Conservation (phyloP, 225 moss, liverwort and hornwort species). For the Physcomitrellopsis africana region DNA sequence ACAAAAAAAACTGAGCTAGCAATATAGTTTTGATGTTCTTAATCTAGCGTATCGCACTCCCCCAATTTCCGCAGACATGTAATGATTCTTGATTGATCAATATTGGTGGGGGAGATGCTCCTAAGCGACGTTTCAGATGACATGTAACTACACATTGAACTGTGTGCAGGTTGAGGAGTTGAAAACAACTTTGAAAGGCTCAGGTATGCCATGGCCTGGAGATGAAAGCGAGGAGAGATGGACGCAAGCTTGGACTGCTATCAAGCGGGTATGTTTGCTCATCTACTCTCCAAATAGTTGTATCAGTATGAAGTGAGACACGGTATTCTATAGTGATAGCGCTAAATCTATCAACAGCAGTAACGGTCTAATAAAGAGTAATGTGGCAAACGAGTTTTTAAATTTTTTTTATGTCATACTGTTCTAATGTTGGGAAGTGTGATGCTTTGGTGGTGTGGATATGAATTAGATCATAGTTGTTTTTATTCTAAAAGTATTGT, state of each 20-base stretch:
- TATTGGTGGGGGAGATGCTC: neutral
- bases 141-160: neutral
- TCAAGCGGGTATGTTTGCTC: conserved; percentile 58
- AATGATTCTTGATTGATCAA: neutral
- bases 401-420: too few species aligned
- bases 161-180: conserved; percentile 62
- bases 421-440: too few species aligned
- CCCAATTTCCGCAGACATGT: neutral
- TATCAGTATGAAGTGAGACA: neutral
- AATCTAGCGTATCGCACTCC: neutral
- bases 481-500: neutral
- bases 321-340: too few species aligned
- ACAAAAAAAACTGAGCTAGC: neutral
- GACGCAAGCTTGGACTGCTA: conserved; percentile 93
- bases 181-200: conserved; percentile 61
- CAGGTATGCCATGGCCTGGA: conserved; percentile 90
- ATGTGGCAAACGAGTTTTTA: too few species aligned
- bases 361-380: too few species aligned
- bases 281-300: neutral
- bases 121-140: conserved; percentile 2
- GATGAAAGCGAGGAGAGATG: conserved; percentile 81
- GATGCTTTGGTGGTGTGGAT: neutral
- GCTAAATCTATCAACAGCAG: too few species aligned
- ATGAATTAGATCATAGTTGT: neutral
- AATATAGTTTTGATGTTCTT: neutral